These are phyloP conservation scores for Bonia amplexicaulis DNA, from an alignment of 176 grass and related monocot genomes.

Conservation along the genomic window DNA sequence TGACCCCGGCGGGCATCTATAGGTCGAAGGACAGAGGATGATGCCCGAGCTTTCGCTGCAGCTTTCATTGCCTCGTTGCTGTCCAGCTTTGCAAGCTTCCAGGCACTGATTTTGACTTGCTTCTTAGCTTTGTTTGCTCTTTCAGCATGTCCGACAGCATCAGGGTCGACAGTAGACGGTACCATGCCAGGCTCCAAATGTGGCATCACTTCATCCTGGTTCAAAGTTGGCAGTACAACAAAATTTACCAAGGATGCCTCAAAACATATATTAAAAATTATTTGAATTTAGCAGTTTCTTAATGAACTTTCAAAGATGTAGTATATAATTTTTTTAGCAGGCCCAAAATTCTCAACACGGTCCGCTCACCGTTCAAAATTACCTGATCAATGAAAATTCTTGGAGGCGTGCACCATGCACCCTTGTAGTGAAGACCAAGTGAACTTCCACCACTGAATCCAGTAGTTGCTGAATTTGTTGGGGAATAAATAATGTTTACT, in stretches of 20 bases:
- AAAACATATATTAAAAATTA: neutral
- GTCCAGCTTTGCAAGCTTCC: constrained; percentile 93
- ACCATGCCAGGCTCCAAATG: constrained; percentile 72
- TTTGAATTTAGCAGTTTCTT: neutral
- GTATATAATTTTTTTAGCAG: neutral
- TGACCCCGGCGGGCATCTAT: constrained; percentile 27
- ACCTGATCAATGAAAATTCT: constrained; percentile 80
- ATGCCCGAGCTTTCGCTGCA: constrained; percentile 69
- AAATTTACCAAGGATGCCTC: neutral
- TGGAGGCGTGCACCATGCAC: constrained; percentile 90
- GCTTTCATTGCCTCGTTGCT: constrained; percentile 60
- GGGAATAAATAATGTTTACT: constrained; percentile 67
- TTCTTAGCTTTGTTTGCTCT: constrained; percentile 65
- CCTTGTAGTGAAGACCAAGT: constrained; percentile 69
- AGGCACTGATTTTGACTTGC: constrained; percentile 80
- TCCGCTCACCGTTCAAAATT: neutral
- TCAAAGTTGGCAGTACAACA: constrained; percentile 10
- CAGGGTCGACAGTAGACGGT: constrained; percentile 69
- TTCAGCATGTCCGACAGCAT: constrained; percentile 38
- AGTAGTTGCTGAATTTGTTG: constrained; percentile 79
- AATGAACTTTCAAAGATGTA: neutral
- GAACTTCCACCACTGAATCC: constrained; percentile 71
- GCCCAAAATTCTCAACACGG: neutral
- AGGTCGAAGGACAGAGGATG: constrained; percentile 74
- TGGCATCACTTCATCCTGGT: constrained; percentile 77